A percentile compares a stretch with the other conserved stretches of the same genome.
phyloP scores from a whole-genome alignment of 2,329 filamentous ascomycete genomes.

The Phyllosticta capitalensis region DNA sequence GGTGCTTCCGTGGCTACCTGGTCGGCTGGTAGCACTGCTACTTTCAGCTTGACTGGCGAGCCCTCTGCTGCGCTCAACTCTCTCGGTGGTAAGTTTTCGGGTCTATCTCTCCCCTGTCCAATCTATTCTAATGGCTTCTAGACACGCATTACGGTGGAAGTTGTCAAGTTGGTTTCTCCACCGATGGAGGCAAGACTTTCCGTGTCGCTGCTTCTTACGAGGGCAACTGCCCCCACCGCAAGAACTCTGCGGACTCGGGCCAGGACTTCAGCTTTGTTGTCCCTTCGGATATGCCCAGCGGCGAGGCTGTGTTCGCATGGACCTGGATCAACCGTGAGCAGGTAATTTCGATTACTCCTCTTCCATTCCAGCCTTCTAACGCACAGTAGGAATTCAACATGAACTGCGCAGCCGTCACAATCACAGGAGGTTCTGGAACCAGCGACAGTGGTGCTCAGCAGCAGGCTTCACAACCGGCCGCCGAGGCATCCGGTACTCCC shows the following conservation, averaged over 20 bases:
- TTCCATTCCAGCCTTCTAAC: conserved; percentile 23
- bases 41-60: conserved; percentile 6
- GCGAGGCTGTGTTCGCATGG: conserved; percentile 37
- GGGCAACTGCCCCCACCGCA: conserved; percentile 38
- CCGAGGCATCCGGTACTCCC: neutral
- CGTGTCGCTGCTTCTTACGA: conserved; percentile 37
- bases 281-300: conserved; percentile 33
- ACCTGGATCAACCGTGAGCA: conserved; percentile 41
- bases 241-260: conserved; percentile 24
- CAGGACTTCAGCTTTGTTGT: conserved; percentile 39
- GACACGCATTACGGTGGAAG: conserved; percentile 39
- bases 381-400: conserved; percentile 29
- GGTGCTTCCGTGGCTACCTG: conserved; percentile 8
- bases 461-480: neutral
- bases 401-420: conserved; percentile 37
- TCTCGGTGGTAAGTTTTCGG: neutral
- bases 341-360: conserved; percentile 19
- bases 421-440: conserved; percentile 18
- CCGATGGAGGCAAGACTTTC: conserved; percentile 36
- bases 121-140: neutral
- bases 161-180: conserved; percentile 38
- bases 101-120: neutral
- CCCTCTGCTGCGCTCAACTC: neutral
- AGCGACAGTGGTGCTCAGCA: neutral
- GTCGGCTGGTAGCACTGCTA: conserved; percentile 4